A percentile compares a stretch with the other conserved stretches of the same genome.
Evolutionary conservation across 2,329 filamentous ascomycete species (phyloP).

Genomic region (Curvularia eragrostidis): DNA sequence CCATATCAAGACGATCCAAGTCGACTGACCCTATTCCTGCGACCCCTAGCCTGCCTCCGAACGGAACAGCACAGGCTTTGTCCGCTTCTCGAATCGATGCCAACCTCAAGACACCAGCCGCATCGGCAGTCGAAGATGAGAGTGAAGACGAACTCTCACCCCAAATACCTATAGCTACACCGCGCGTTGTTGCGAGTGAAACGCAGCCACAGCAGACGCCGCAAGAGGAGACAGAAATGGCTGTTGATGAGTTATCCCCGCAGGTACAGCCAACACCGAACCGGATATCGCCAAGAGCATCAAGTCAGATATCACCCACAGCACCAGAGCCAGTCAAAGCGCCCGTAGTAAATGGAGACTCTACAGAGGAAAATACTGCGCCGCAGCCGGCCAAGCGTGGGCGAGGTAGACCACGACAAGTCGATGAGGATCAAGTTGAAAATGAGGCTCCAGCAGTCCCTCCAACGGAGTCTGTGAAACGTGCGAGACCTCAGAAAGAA

Average conservation of each 20-base stretch:
- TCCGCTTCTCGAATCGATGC: conserved; percentile 21
- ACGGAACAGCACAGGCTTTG: conserved; percentile 18
- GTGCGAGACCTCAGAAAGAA: conserved; percentile 22
- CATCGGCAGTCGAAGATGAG: conserved; percentile 26
- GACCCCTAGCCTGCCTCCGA: conserved; percentile 34
- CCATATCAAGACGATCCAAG: conserved; percentile 24
- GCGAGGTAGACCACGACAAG: conserved; percentile 14
- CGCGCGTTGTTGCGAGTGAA: conserved; percentile 9
- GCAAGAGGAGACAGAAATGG: conserved; percentile 25
- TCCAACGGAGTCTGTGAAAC: conserved; percentile 11
- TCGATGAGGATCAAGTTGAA: conserved; percentile 1
- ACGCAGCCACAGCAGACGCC: conserved; percentile 4
- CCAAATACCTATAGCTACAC: conserved; percentile 7
- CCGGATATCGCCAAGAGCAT: conserved; percentile 12
- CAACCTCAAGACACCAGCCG: conserved; percentile 24
- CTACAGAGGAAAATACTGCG: conserved; percentile 1
- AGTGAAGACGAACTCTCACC: conserved; percentile 42
- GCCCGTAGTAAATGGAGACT: background rate
- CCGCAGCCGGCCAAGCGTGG: conserved; percentile 11
- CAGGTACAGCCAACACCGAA: conserved; percentile 13
- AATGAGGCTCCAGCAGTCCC: background rate
- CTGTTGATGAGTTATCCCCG: conserved; percentile 30
- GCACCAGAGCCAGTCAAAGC: background rate
- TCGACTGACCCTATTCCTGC: conserved; percentile 31
- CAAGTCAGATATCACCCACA: conserved; percentile 13